Conservation (phyloP, 116 monocot species). For the Trichopus zeylanicus region DNA sequence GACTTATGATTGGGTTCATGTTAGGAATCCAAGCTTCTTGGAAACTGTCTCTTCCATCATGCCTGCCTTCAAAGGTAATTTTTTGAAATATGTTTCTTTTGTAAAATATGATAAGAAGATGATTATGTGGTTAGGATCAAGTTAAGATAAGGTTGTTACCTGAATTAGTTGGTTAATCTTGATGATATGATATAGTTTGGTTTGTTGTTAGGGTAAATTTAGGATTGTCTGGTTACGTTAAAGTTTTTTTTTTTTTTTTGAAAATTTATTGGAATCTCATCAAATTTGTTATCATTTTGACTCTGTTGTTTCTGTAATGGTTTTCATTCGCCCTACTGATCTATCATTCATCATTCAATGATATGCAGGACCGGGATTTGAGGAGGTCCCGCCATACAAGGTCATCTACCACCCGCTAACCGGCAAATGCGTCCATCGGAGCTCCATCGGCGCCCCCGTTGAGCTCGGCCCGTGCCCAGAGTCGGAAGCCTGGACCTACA, state of each 20-base stretch:
- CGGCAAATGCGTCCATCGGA: slow-evolving; percentile 36
- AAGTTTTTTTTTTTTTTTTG: no score
- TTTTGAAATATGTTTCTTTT: background rate
- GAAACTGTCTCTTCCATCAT: slow-evolving; percentile 16
- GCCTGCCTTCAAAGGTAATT: background rate
- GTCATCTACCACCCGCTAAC: slow-evolving; percentile 66
- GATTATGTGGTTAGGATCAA: no score
- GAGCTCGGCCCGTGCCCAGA: slow-evolving; percentile 41
- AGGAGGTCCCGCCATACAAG: slow-evolving; percentile 20
- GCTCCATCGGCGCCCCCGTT: slow-evolving; percentile 2
- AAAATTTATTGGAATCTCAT: no score
- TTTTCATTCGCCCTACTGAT: no score
- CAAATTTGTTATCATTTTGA: no score
- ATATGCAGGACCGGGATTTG: slow-evolving; percentile 45
- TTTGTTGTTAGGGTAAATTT: no score
- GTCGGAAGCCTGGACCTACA: slow-evolving; percentile 60
- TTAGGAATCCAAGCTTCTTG: slow-evolving; percentile 18
- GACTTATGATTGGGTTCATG: slow-evolving; percentile 8
- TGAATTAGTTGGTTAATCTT: no score
- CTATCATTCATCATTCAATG: no score
- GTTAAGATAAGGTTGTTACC: no score
- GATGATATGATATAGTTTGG: no score
- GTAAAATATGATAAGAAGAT: background rate
- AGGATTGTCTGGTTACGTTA: no score
- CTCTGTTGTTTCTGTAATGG: no score